Percentiles rank a stretch among this genome's conserved stretches.
These are phyloP conservation scores for Globisporangium sylvaticum DNA, from an alignment of 352 stramenopile genomes.

Conservation along the genomic window DNA sequence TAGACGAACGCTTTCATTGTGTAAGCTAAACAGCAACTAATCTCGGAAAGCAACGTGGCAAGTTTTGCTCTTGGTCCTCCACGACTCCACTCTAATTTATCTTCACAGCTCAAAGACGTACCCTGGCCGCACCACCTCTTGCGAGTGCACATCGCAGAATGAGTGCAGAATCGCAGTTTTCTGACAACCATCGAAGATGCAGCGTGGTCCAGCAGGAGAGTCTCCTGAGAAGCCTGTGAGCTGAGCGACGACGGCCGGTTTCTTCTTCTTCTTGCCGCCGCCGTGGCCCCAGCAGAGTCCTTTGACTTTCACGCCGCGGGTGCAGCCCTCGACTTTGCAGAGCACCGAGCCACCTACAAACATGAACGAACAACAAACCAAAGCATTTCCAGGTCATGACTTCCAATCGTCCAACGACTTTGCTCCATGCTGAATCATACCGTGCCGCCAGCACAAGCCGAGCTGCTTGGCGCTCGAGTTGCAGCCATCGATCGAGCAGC, in stretches of 20 bases:
- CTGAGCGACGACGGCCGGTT: no score
- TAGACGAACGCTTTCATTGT: no score
- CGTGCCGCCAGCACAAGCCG: conserved; percentile 24
- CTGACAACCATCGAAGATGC: conserved; percentile 3
- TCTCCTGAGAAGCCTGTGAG: no score
- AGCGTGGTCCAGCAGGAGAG: background rate
- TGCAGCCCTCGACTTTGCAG: conserved; percentile 24
- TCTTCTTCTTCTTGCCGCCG: conserved; percentile 4
- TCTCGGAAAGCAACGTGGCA: no score
- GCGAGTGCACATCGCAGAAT: background rate
- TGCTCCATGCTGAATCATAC: no score
- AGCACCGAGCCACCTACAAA: conserved; percentile 20
- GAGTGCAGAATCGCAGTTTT: background rate
- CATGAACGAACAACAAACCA: no score
- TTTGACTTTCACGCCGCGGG: conserved; percentile 20
- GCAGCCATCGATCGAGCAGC: conserved; percentile 27
- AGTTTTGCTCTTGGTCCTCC: no score
- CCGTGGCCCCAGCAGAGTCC: conserved; percentile 20
- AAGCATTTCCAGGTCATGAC: no score
- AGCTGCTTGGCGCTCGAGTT: conserved; percentile 26
- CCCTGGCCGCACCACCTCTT: background rate
- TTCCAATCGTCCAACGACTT: no score
- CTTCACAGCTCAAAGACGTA: conserved; percentile 7
- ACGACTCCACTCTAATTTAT: background rate
- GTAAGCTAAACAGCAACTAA: no score